phyloP scores from a whole-genome alignment of 768 basidiomycete genomes.

The Trichaptum fuscoviolaceum region DNA sequence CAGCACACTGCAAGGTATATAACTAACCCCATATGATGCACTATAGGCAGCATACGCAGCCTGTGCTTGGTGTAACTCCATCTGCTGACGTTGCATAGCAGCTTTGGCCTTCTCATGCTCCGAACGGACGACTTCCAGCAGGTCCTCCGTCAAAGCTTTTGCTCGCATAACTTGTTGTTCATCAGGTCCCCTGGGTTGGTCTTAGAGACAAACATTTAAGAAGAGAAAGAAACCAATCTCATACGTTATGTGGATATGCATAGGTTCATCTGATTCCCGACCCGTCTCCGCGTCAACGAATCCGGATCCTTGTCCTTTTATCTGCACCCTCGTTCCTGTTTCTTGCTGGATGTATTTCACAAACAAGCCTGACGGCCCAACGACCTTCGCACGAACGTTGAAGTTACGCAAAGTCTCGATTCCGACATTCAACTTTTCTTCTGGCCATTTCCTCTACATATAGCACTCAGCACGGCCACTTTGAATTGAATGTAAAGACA shows the following conservation, averaged over 20 bases:
- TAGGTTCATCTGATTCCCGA: constrained; percentile 79
- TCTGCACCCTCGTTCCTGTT: constrained; percentile 93
- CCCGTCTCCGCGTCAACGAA: constrained; percentile 92
- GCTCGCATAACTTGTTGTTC: constrained; percentile 83
- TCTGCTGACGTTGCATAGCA: constrained; percentile 67
- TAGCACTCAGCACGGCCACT: constrained; percentile 9
- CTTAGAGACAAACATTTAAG: constrained; percentile 3
- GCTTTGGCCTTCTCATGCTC: constrained; percentile 81
- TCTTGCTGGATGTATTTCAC: constrained; percentile 98
- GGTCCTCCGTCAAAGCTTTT: constrained; percentile 82
- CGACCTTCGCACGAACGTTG: constrained; percentile 96
- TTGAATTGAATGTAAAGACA: not conserved
- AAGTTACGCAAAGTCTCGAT: constrained; percentile 93
- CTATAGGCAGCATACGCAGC: constrained; percentile 73
- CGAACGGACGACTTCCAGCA: constrained; percentile 79
- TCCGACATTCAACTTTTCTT: constrained; percentile 88
- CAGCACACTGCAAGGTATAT: constrained; percentile 18
- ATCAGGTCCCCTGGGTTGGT: constrained; percentile 62
- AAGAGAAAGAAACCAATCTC: constrained; percentile 23
- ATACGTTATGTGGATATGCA: constrained; percentile 90
- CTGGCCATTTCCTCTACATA: constrained; percentile 89
- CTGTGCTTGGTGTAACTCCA: constrained; percentile 83
- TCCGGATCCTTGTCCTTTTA: constrained; percentile 92
- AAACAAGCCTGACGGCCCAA: constrained; percentile 92
- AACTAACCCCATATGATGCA: constrained; percentile 47